These are phyloP conservation scores for Chalaropsis thielavioides DNA, from an alignment of 2,329 filamentous ascomycete genomes.

Conservation along the genomic window DNA sequence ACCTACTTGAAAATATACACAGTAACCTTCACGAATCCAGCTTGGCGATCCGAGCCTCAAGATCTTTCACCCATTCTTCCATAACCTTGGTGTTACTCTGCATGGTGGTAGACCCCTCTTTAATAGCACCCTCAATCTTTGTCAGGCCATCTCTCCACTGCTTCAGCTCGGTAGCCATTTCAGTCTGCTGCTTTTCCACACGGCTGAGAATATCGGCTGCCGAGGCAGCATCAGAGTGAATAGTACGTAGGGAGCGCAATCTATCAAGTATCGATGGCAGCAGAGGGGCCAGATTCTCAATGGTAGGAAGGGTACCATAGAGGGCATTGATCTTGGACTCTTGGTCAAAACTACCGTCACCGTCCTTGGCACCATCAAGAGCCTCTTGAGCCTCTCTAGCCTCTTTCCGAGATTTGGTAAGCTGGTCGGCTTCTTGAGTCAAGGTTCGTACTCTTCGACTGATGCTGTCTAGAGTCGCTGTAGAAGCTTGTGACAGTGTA, in stretches of 20 bases:
- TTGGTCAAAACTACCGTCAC: slow-evolving; percentile 48
- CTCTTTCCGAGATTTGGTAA: slow-evolving; percentile 50
- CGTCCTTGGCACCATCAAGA: slow-evolving; percentile 24
- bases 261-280: slow-evolving; percentile 76
- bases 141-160: slow-evolving; percentile 72
- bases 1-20: not conserved
- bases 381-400: slow-evolving; percentile 49
- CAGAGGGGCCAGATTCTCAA: slow-evolving; percentile 72
- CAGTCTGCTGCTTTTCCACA: slow-evolving; percentile 64
- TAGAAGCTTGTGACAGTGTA: slow-evolving; percentile 57
- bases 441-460: slow-evolving; percentile 56
- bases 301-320: slow-evolving; percentile 75
- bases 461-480: slow-evolving; percentile 57
- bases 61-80: slow-evolving; percentile 72
- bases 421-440: slow-evolving; percentile 55
- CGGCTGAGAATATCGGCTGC: slow-evolving; percentile 64
- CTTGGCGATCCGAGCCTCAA: slow-evolving; percentile 62
- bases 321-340: slow-evolving; percentile 79
- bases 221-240: slow-evolving; percentile 75
- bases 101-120: slow-evolving; percentile 54
- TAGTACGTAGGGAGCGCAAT: slow-evolving; percentile 63
- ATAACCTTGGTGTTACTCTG: slow-evolving; percentile 71
- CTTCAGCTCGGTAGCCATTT: slow-evolving; percentile 70
- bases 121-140: slow-evolving; percentile 62
- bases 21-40: slow-evolving; percentile 15